Evolutionary conservation across 83 land plant genomes (phyloP).

Genomic region (Picea engelmannii): DNA sequence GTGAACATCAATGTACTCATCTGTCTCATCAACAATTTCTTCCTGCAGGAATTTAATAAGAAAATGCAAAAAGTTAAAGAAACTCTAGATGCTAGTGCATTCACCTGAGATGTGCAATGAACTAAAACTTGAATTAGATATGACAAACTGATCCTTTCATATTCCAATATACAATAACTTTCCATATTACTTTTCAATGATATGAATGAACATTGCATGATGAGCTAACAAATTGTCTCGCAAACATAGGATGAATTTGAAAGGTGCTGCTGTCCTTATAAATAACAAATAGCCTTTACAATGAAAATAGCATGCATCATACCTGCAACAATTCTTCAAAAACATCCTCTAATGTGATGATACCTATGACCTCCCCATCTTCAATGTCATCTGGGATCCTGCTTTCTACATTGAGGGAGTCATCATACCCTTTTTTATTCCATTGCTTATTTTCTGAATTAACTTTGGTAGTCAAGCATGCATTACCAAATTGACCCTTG

Average conservation of each 20-base stretch:
- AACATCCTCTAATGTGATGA: conserved; percentile 96
- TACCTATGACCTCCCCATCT: conserved; percentile 96
- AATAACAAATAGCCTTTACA: not conserved
- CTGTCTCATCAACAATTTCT: conserved; percentile 98
- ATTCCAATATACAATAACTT: not conserved
- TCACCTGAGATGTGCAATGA: not conserved
- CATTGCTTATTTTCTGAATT: conserved; percentile 16
- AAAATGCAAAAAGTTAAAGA: not conserved
- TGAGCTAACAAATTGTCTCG: not conserved
- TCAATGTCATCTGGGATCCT: conserved; percentile 61
- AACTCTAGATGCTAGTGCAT: not conserved
- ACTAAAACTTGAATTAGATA: not conserved
- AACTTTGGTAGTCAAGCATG: not conserved
- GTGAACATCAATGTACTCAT: conserved; percentile 91
- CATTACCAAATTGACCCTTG: conserved; percentile 21
- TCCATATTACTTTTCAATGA: not conserved
- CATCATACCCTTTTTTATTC: conserved; percentile 19
- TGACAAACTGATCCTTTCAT: not conserved
- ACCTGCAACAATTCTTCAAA: conserved; percentile 98
- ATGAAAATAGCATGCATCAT: conserved; percentile 14
- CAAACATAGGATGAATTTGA: not conserved
- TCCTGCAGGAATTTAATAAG: conserved; percentile 52
- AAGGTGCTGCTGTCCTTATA: not conserved
- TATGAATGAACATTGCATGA: not conserved
- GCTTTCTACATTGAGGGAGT: conserved; percentile 16